Evolutionary conservation across 148 eudicot genomes (phyloP), one percentile per base, ranked within the genome.

Genomic region (Tetragonia tetragonoides): DNA sequence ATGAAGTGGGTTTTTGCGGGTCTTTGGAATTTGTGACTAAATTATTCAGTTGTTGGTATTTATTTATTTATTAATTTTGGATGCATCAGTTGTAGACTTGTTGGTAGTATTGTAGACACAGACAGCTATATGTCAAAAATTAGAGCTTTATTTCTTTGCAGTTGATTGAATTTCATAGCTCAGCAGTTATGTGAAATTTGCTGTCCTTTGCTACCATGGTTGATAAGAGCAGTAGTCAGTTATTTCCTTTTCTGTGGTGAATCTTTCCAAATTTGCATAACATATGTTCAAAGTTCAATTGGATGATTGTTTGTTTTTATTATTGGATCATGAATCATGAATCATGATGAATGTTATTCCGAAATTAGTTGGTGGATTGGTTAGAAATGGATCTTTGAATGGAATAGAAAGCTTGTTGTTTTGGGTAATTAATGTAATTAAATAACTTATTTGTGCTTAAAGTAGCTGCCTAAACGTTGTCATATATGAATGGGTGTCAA

Each of bases 11-110:
- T 23, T 66, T 76, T 60, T 73, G 61, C 67, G 39, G 74, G 68
- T 70, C 38, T 66, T 64, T 24, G 77, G 60, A 70, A 76, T 69
- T 20, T 62, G 46, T 59, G 69, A 80, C 60, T 18, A 44, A n/a
- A 59, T 68, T 67, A 54, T 56, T 37, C n/a, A 16, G 51, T 60
- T 60, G 0, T n/a, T 60, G 63, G 63, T 20, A 16, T 60, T 60
- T 21, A 7, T 60, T 60, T 4, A 20, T 60, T n/a, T 60, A 6
- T 16, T 16, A 16, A 4, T 57, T 11, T 57, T 28, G 34, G 23
- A 18, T 57, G 62, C 62, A 20, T 20, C 62, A 57, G 15, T 17
- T 37, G 66, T 47, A 41, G 57, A 57, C 5, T 17, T 37, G 66
- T 47, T 54, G 57, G 40, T 15, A 18, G 10, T 70, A 53, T 54